Base-by-base conservation (phyloP, 2,329 filamentous ascomycete species). In the Aspergillus ochraceoroseus region DNA sequence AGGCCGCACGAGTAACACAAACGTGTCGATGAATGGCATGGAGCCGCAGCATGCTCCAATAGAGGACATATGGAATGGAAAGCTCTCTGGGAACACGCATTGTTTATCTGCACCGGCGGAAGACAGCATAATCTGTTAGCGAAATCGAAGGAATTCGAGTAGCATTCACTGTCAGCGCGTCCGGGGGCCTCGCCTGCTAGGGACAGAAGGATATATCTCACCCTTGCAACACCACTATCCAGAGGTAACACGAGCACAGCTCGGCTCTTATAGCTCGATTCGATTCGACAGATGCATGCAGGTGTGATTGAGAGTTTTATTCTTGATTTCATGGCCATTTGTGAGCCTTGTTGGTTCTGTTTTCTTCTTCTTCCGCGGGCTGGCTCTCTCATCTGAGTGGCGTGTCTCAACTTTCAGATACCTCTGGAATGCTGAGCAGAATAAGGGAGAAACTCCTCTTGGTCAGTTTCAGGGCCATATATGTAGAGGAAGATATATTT, bases 161-260 rank as follows among this genome's bases (percentile, higher is more conserved):
- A 14, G 6, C 25, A 18, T 22, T 7, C 34, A n/a, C 15, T 19
- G 18, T 28, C 29, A 23, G 29, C 22, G 11, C 19, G 25, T 17
- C 18, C 5, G 5, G 7, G n/a, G n/a, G n/a, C n/a, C n/a, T n/a
- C n/a, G n/a, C n/a, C n/a, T n/a, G n/a, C n/a, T n/a, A n/a, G n/a
- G 6, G 11, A 29, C 28, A 20, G 13, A 18, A 15, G 5, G 11
- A 23, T 22, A 7, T 22, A 14, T 36, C 12, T 37, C 7, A 37
- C 17, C 32, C 40, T 26, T 34, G 31, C 30, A 7, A 32, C 15
- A 18, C 13, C 15, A 15, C 29, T 30, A 11, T 33, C 18, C 12
- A 11, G n/a, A 34, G 13, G 46, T 45, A 18, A 38, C 30, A 45
- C 46, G 40, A 37, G 7, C 32, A 27, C 36, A 13, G 28, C 18